Percentiles rank a stretch among this genome's conserved stretches.
Conservation (phyloP, 1,284 basidiomycete genomes). For the Violaceomyces palustris region DNA sequence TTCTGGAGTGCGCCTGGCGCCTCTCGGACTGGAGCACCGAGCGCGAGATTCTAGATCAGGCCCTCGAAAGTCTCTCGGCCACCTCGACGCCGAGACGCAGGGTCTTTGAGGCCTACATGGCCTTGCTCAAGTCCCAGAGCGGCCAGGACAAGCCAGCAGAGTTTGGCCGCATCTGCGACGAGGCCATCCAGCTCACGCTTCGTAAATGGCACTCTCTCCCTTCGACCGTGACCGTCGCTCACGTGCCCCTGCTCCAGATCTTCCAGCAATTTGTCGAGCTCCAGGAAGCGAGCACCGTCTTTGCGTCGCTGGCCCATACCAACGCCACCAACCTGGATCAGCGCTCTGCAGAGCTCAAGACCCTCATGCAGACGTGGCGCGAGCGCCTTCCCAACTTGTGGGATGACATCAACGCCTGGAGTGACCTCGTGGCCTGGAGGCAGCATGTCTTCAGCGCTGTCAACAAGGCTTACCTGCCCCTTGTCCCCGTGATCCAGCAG, state of each 20-base stretch:
- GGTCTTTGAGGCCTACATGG: conserved; percentile 91
- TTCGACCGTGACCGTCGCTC: conserved; percentile 76
- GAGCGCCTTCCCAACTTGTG: conserved; percentile 92
- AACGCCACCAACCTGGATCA: conserved; percentile 86
- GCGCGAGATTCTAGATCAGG: conserved; percentile 74
- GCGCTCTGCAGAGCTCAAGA: conserved; percentile 87
- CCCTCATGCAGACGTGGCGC: conserved; percentile 68
- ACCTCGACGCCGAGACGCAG: conserved; percentile 85
- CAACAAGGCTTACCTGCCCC: conserved; percentile 91
- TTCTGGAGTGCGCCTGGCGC: conserved; percentile 94
- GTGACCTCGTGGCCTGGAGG: conserved; percentile 94
- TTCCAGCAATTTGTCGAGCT: conserved; percentile 99
- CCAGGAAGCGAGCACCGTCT: conserved; percentile 76
- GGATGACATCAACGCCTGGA: conserved; percentile 99
- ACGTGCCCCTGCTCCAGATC: conserved; percentile 89
- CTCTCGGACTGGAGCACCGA: conserved; percentile 79
- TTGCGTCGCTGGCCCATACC: conserved; percentile 81
- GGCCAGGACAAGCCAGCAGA: conserved; percentile 43
- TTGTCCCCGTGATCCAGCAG: conserved; percentile 55
- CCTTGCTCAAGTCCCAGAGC: conserved; percentile 62
- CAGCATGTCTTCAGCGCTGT: conserved; percentile 88
- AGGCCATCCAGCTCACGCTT: conserved; percentile 92
- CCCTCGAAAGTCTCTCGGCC: conserved; percentile 75
- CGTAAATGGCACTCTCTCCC: conserved; percentile 94
- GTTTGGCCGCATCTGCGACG: conserved; percentile 68